Conservation (phyloP, 1,284 basidiomycete species). For the Fomitopsis palustris region DNA sequence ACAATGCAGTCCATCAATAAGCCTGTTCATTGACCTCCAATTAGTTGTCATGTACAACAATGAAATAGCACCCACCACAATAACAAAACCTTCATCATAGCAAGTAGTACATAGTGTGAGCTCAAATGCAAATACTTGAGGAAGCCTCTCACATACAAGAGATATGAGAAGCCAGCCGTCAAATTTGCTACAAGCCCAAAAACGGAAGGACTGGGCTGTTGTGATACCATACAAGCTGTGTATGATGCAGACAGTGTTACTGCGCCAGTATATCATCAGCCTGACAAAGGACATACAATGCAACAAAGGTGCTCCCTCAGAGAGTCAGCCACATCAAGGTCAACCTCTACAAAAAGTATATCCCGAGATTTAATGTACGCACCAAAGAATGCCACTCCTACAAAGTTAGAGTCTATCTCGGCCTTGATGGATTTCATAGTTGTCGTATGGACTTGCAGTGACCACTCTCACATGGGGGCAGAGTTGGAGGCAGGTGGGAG, state of each 20-base stretch:
- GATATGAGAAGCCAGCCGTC: not conserved
- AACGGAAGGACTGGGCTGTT: not conserved
- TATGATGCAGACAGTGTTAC: not conserved
- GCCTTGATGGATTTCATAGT: not conserved
- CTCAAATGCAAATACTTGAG: not conserved
- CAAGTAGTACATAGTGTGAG: not conserved
- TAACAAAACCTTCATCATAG: not conserved
- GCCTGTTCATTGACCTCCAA: not conserved
- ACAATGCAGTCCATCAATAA: not conserved
- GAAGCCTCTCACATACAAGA: not conserved
- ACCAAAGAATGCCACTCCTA: not conserved
- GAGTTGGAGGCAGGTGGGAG: too few species aligned
- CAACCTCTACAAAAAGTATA: too few species aligned
- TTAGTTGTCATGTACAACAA: not conserved
- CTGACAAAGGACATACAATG: not conserved
- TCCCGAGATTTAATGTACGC: too few species aligned
- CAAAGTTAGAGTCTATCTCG: not conserved
- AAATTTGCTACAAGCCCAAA: not conserved
- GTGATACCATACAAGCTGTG: not conserved
- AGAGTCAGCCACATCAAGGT: too few species aligned
- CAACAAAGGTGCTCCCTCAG: not conserved
- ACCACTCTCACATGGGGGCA: not conserved
- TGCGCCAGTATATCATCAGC: too few species aligned
- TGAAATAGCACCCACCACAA: not conserved
- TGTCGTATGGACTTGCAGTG: not conserved